phyloP scores from a whole-genome alignment of 2,329 filamentous ascomycete species.

The Colletotrichum somersetense region DNA sequence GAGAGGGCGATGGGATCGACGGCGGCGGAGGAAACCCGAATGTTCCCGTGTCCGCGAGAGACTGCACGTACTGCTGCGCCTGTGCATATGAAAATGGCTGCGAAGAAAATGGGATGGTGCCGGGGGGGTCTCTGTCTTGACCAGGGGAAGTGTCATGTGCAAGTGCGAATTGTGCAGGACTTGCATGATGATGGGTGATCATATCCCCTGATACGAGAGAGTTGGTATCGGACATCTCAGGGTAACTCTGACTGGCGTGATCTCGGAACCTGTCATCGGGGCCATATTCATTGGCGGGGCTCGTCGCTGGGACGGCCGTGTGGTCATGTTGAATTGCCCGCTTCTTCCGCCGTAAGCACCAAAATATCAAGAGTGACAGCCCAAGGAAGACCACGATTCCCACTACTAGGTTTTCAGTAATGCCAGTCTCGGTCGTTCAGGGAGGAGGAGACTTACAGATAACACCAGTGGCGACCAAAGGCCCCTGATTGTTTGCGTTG shows the following conservation, averaged over 20 bases:
- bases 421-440: not conserved
- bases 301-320: constrained; percentile 10
- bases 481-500: not conserved
- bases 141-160: not conserved
- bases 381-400: constrained; percentile 31
- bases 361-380: constrained; percentile 29
- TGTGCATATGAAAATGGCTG: constrained; percentile 37
- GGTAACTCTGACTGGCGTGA: not conserved
- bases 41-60: constrained; percentile 18
- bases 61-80: constrained; percentile 38
- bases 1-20: constrained; percentile 27
- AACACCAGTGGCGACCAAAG: constrained; percentile 31
- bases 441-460: constrained; percentile 8
- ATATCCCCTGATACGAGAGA: not conserved
- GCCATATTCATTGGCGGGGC: constrained; percentile 1
- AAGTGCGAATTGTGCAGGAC: not conserved
- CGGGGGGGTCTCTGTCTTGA: not conserved
- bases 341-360: constrained; percentile 33
- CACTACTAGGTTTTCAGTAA: constrained; percentile 7
- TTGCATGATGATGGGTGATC: constrained; percentile 8
- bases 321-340: constrained; percentile 7
- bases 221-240: constrained; percentile 6
- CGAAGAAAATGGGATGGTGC: constrained; percentile 10
- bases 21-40: constrained; percentile 17
- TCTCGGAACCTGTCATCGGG: constrained; percentile 11